Base-by-base conservation (phyloP, 495 filamentous ascomycete species). In the Penicillium bovifimosum region DNA sequence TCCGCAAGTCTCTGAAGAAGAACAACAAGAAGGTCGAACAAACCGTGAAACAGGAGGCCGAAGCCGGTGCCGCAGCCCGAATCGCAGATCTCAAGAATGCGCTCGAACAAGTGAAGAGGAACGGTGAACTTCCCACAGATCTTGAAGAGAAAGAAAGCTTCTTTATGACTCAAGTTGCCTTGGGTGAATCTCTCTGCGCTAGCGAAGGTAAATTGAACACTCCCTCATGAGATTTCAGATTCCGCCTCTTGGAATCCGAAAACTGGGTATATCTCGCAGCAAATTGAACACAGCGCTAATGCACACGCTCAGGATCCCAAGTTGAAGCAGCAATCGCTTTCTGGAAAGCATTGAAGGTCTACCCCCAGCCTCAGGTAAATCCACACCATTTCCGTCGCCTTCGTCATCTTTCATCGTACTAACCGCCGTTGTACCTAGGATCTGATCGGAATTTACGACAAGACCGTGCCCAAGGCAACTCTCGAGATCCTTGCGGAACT, bases 321-420 rank as follows among this genome's bases (percentile, higher is more conserved):
- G 58, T 95, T 29, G 91, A 96, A 41, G 89, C 95, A 41, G 91
- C 95, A 24, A 77, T 97, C 46, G 86, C 86, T 71, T 97, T 98
- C 74, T 98, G 96, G 82, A 91, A 88, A 79, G 93, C 93, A 34
- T 79, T 98, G 61, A 98, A 97, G 79, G 93, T 98, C 32, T 98
- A 98, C 72, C 93, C 93, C 8, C 85, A 90, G 56, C 93, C 93
- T 26, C 38, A 41, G 48, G 39, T 41, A 50, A 50, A 26, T 17
- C 26, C 41, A 18, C 20, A 1, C 6, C 39, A 42, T 28, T 13
- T 0, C 29, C 29, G 29, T 43, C n/a, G 14, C 10, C 5, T 41
- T 24, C 7, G 11, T 13, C 3, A 26, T 14, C n/a, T 17, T 17
- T 24, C 13, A 41, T 20, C 11, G 9, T 26, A 17, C 31, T 41